phyloP scores from a whole-genome alignment of 2,329 filamentous ascomycete genomes.

The Alternaria infectoria region DNA sequence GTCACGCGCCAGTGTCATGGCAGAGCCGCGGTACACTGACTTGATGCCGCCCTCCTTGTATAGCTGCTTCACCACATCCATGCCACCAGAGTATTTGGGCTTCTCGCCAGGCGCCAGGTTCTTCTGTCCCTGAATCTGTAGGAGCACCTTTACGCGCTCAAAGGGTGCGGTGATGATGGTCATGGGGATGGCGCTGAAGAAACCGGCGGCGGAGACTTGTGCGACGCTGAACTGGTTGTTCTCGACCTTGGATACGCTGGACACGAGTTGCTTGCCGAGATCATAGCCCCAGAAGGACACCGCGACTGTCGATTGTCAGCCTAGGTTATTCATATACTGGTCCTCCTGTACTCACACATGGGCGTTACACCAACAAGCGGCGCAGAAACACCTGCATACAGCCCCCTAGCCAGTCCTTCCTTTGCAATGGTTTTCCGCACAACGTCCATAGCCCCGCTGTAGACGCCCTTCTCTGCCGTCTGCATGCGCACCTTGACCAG shows the following conservation, averaged over 20 bases:
- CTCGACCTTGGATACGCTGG: conserved; percentile 67
- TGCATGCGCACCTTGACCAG: conserved; percentile 97
- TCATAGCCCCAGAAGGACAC: conserved; percentile 87
- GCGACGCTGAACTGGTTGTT: conserved; percentile 78
- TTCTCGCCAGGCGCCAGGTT: conserved; percentile 85
- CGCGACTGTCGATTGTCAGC: conserved; percentile 56
- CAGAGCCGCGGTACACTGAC: conserved; percentile 89
- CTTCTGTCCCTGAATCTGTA: conserved; percentile 96
- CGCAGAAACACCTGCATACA: conserved; percentile 97
- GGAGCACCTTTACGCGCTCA: conserved; percentile 97
- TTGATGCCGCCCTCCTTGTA: conserved; percentile 90
- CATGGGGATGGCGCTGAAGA: conserved; percentile 95
- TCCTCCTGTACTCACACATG: conserved; percentile 77
- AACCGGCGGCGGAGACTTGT: conserved; percentile 90
- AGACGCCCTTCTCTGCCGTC: conserved; percentile 92
- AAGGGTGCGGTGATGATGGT: conserved; percentile 98
- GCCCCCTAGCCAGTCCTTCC: conserved; percentile 77
- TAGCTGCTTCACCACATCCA: conserved; percentile 91
- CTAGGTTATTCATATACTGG: neutral
- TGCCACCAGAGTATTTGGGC: conserved; percentile 83
- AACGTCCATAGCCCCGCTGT: conserved; percentile 88
- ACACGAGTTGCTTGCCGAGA: conserved; percentile 88
- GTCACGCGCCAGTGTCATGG: conserved; percentile 91
- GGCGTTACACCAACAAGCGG: conserved; percentile 95
- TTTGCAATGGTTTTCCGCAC: conserved; percentile 85